A percentile compares a stretch with the other conserved stretches of the same genome.
Conservation (phyloP, 2,329 filamentous ascomycete genomes). For the Phoma sp. region DNA sequence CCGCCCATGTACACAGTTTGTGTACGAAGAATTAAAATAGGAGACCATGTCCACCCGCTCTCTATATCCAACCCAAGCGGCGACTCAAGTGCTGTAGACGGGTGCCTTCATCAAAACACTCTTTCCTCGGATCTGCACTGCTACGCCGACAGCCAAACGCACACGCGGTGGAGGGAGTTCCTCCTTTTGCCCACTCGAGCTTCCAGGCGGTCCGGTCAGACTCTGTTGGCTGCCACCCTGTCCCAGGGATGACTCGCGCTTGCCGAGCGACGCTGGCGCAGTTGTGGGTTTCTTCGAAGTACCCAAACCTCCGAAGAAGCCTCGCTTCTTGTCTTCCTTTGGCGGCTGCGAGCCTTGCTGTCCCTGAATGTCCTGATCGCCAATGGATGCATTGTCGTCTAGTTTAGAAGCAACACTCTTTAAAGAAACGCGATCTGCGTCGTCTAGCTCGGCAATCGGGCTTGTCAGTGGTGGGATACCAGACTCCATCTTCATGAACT, state of each 20-base stretch:
- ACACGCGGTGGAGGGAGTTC: constrained; percentile 54
- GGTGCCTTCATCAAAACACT: constrained; percentile 59
- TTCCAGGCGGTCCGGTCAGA: constrained; percentile 49
- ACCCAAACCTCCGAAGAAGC: constrained; percentile 55
- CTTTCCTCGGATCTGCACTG: constrained; percentile 58
- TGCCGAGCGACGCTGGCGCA: constrained; percentile 44
- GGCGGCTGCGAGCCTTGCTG: constrained; percentile 37
- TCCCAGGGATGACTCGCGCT: constrained; percentile 50
- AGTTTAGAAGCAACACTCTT: constrained; percentile 43
- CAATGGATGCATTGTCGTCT: constrained; percentile 38
- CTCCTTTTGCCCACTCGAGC: constrained; percentile 48
- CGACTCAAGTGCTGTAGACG: constrained; percentile 50
- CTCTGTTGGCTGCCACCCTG: constrained; percentile 48
- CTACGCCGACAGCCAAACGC: constrained; percentile 56
- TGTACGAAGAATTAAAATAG: not conserved
- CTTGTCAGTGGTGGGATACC: constrained; percentile 57
- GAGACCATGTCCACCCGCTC: not conserved
- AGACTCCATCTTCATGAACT: constrained; percentile 84
- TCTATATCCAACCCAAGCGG: constrained; percentile 6
- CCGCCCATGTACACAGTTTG: constrained; percentile 10
- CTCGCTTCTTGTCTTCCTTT: constrained; percentile 47
- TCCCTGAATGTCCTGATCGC: constrained; percentile 43
- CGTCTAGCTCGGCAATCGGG: constrained; percentile 52
- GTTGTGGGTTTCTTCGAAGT: constrained; percentile 48
- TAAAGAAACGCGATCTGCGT: constrained; percentile 51